phyloP scores from a whole-genome alignment of 2,329 filamentous ascomycete species.

The Monosporascus sp. region DNA sequence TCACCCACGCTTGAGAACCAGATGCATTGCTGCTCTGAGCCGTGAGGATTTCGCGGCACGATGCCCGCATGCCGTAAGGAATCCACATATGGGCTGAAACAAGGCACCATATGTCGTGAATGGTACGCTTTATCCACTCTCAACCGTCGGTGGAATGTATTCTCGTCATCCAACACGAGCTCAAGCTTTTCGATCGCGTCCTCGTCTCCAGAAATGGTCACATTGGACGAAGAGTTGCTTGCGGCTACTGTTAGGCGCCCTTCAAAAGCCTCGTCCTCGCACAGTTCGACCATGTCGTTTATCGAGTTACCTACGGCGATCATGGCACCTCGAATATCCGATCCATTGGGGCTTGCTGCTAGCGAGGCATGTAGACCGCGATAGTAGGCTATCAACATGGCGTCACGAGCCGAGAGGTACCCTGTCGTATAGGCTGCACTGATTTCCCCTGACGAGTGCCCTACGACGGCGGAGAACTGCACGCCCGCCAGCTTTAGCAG shows the following conservation, averaged over 20 bases:
- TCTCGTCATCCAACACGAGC: conserved; percentile 3
- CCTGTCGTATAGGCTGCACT: conserved; percentile 44
- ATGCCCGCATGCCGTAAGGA: neutral
- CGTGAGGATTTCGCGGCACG: no score
- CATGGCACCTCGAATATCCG: conserved; percentile 35
- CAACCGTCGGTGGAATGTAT: neutral
- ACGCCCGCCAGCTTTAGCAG: conserved; percentile 26
- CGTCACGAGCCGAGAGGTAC: conserved; percentile 32
- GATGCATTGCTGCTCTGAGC: neutral
- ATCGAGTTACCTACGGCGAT: conserved; percentile 31
- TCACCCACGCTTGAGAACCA: conserved; percentile 4
- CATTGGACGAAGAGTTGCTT: conserved; percentile 8
- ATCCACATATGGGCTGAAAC: conserved; percentile 4
- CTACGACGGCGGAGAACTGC: conserved; percentile 31
- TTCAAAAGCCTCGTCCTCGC: neutral
- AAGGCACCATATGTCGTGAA: conserved; percentile 9
- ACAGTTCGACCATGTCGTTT: neutral
- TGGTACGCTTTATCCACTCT: conserved; percentile 13
- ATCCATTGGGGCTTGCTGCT: conserved; percentile 1
- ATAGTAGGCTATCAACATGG: conserved; percentile 41
- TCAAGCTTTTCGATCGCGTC: conserved; percentile 6
- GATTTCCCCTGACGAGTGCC: conserved; percentile 47
- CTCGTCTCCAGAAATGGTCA: conserved; percentile 11
- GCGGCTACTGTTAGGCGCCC: conserved; percentile 6
- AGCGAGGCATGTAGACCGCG: conserved; percentile 30